Base-by-base conservation (phyloP, 345 rosid genomes). In the Eucalyptus erythrocorys region DNA sequence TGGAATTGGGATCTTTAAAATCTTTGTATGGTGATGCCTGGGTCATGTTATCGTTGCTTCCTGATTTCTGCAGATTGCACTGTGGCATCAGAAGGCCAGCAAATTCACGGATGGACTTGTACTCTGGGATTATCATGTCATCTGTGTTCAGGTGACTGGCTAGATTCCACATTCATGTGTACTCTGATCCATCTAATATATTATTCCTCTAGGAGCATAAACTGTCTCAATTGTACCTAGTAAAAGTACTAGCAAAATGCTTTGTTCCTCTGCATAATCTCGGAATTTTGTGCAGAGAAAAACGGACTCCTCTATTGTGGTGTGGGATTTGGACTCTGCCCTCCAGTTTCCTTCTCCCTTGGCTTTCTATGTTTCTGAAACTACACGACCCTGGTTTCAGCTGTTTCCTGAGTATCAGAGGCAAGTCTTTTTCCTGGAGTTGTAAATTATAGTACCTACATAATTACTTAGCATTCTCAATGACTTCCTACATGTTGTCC, bases 51-150 rank as follows among this genome's bases (percentile, higher is more conserved):
- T 49, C 64, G 86, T 86, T 89, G 49, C 66, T 27, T 51, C 76
- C 55, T 87, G 68, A 88, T 34, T 37, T 85, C 51, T 89, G 86
- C 90, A 97, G 99, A 92, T 96, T 90, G 98, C 99, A 30, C 89
- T 97, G 48, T 97, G 99, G 99, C 93, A 97, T 95, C 99, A 97
- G 89, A 94, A 96, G 93, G 97, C 98, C 81, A 96, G 99, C 91
- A 64, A 50, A 26, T 94, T 97, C 89, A 95, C 97, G 19, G 99
- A 97, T 93, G 99, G 99, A 19, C 85, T 96, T 87, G 91, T 94
- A 59, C 94, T 96, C 10, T 97, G 99, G 99, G 99, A 96, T 92
- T 96, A 96, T 93, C 99, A 96, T 92, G 98, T 92, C 61, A 90
- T 96, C 51, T 97, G 99, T 89, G 85, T 97, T 87, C 99, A 97